A percentile compares a stretch with the other conserved stretches of the same genome.
Evolutionary conservation across 2,329 filamentous ascomycete genomes (phyloP).

Genomic region (Calonectria hawksworthii): DNA sequence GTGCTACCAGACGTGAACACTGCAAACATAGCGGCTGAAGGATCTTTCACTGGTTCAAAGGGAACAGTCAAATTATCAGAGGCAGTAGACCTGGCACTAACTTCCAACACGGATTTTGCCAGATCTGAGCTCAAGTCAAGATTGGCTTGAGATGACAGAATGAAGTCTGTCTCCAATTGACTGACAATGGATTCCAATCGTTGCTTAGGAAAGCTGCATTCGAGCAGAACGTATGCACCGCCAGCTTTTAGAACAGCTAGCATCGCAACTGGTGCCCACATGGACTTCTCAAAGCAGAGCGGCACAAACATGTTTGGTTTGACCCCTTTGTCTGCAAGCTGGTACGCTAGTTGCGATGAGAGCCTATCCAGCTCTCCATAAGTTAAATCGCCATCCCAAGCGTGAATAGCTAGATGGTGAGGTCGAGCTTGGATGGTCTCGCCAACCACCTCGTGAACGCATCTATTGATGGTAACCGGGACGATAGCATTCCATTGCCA

Average conservation of each 20-base stretch:
- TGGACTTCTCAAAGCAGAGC: constrained; percentile 41
- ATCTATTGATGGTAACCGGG: constrained; percentile 32
- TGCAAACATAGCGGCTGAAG: too few relatives aligned
- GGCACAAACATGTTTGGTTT: constrained; percentile 33
- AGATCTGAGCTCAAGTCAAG: not conserved
- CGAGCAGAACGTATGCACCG: constrained; percentile 38
- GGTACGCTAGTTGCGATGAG: constrained; percentile 54
- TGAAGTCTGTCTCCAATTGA: not conserved
- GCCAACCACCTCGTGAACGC: constrained; percentile 32
- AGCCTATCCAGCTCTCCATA: constrained; percentile 56
- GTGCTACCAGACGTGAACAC: too few relatives aligned
- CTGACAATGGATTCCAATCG: constrained; percentile 22
- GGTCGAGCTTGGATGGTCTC: constrained; percentile 24
- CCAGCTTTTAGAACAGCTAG: constrained; percentile 45
- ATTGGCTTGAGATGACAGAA: not conserved
- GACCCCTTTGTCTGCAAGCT: constrained; percentile 49
- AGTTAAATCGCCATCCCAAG: constrained; percentile 50
- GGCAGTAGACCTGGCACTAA: not conserved
- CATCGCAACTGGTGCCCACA: constrained; percentile 40
- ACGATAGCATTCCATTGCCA: constrained; percentile 31
- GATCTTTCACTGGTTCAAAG: constrained; percentile 5
- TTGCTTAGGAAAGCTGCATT: constrained; percentile 28
- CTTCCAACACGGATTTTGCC: not conserved
- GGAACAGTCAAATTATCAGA: not conserved
- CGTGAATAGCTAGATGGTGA: constrained; percentile 35